Percentiles rank a stretch among this genome's conserved stretches.
phyloP scores from a whole-genome alignment of 495 filamentous ascomycete species.

The Daldinia bambusicola region DNA sequence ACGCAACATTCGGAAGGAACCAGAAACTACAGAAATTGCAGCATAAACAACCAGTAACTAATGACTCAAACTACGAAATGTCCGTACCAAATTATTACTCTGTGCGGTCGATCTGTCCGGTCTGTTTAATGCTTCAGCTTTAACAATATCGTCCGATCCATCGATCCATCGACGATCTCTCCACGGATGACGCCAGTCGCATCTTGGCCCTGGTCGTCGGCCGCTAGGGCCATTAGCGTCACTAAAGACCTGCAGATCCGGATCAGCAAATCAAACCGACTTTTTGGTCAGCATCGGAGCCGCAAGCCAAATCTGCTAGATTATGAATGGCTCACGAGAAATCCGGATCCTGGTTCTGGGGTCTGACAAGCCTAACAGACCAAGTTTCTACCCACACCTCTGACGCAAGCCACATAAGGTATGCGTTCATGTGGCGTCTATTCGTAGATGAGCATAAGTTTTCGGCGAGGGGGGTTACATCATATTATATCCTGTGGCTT shows the following conservation, averaged over 20 bases:
- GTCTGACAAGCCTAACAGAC: slow-evolving; percentile 23
- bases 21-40: too few relatives aligned
- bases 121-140: background rate
- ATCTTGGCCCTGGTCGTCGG: background rate
- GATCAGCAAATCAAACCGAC: slow-evolving; percentile 30
- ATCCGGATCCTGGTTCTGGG: slow-evolving; percentile 23
- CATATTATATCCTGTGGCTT: slow-evolving; percentile 36
- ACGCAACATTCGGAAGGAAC: too few relatives aligned
- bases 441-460: slow-evolving; percentile 17
- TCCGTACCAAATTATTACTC: background rate
- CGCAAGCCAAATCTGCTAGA: slow-evolving; percentile 25
- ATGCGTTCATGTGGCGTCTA: slow-evolving; percentile 43
- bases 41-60: too few relatives aligned
- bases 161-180: slow-evolving; percentile 24
- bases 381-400: slow-evolving; percentile 48
- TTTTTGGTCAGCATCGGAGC: slow-evolving; percentile 25
- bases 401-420: slow-evolving; percentile 38
- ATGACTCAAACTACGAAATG: too few relatives aligned
- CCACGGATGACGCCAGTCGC: slow-evolving; percentile 37
- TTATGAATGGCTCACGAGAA: slow-evolving; percentile 16
- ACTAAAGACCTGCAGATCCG: slow-evolving; percentile 25
- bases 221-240: slow-evolving; percentile 21
- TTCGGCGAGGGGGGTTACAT: slow-evolving; percentile 32
- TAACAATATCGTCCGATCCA: slow-evolving; percentile 15
- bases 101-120: background rate